These are phyloP conservation scores for Aspergillus costaricaensis DNA, from an alignment of 2,329 filamentous ascomycete genomes.

Conservation along the genomic window DNA sequence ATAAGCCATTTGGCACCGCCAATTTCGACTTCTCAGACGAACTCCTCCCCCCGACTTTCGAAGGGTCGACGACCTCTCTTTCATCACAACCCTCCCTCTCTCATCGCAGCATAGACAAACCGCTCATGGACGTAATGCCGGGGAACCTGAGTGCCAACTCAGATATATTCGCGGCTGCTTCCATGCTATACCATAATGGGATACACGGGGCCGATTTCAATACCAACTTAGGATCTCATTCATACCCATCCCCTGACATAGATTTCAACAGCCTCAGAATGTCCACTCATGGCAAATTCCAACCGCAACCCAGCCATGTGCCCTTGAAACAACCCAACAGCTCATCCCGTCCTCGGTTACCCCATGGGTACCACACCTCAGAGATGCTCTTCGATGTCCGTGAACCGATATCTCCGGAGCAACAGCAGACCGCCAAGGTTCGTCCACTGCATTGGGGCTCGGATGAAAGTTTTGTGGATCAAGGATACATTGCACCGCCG, in stretches of 20 bases:
- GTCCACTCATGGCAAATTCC: constrained; percentile 23
- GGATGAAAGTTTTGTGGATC: constrained; percentile 63
- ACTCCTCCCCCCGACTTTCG: constrained; percentile 64
- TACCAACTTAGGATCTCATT: constrained; percentile 33
- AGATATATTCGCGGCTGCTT: constrained; percentile 61
- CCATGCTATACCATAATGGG: constrained; percentile 49
- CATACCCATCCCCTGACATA: constrained; percentile 26
- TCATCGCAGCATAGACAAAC: constrained; percentile 30
- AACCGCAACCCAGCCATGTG: constrained; percentile 16
- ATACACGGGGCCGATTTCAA: constrained; percentile 32
- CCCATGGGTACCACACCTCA: constrained; percentile 38
- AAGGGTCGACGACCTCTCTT: constrained; percentile 66
- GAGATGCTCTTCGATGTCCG: constrained; percentile 43
- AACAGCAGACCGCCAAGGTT: constrained; percentile 43
- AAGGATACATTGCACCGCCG: constrained; percentile 61
- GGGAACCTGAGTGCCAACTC: constrained; percentile 31
- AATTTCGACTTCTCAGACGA: constrained; percentile 48
- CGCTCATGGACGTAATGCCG: constrained; percentile 24
- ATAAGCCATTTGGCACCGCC: constrained; percentile 30
- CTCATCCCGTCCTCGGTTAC: constrained; percentile 25
- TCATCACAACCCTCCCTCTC: constrained; percentile 56
- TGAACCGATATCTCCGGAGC: constrained; percentile 36
- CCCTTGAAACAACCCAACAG: constrained; percentile 17
- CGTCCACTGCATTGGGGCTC: constrained; percentile 65
- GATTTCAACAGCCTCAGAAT: constrained; percentile 22